phyloP scores from a whole-genome alignment of 176 grass and related monocot genomes.

The Paspalum notatum region DNA sequence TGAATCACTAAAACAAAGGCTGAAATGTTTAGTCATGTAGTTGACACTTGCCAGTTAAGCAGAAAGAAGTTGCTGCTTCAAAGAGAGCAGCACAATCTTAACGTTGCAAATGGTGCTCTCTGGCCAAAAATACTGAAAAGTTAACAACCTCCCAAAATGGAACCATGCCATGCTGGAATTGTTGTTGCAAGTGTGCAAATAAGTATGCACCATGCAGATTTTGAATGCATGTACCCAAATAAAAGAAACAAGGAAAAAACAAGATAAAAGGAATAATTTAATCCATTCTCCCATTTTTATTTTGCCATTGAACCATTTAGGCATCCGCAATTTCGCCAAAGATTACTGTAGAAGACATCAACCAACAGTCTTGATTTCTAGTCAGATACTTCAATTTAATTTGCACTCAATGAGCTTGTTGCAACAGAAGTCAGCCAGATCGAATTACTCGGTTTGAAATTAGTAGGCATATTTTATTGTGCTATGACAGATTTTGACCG shows the following conservation, averaged over 20 bases:
- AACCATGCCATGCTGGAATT: conserved; percentile 18
- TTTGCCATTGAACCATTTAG: conserved; percentile 3
- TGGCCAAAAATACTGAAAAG: conserved; percentile 7
- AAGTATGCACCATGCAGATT: background rate
- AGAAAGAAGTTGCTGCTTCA: background rate
- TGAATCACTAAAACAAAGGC: background rate
- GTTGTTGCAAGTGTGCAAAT: background rate
- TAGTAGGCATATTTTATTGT: too few relatives aligned
- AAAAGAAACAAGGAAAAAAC: background rate
- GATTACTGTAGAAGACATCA: conserved; percentile 5
- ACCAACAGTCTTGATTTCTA: conserved; percentile 16
- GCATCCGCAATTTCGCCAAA: background rate
- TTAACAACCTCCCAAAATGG: background rate
- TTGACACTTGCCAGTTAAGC: background rate
- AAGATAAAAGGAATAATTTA: background rate
- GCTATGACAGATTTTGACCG: too few relatives aligned
- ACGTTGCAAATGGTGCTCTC: background rate
- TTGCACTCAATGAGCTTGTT: background rate
- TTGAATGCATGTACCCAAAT: background rate
- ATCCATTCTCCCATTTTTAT: background rate
- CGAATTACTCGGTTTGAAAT: background rate
- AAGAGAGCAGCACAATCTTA: background rate
- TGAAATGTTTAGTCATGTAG: background rate
- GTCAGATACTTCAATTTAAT: conserved; percentile 19
- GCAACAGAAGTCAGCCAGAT: background rate